These are phyloP conservation scores for Eucalyptus tenuipes DNA, from an alignment of 345 rosid species.

Conservation along the genomic window DNA sequence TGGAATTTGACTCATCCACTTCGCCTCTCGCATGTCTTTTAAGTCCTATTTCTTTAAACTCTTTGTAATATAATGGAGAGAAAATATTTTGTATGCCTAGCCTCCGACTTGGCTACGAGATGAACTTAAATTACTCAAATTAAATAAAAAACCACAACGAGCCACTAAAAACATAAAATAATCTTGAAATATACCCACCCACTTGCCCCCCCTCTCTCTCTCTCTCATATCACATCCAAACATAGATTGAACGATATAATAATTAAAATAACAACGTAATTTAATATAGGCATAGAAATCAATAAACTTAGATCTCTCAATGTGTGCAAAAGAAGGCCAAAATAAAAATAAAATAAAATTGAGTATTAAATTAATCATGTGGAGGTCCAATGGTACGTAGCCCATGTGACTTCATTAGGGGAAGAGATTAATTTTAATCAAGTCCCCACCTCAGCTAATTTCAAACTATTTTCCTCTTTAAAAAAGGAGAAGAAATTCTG, in stretches of 20 bases:
- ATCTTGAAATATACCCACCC: background rate
- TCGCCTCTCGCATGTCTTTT: background rate
- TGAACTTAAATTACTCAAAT: background rate
- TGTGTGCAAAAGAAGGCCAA: background rate
- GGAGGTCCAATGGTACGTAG: constrained; percentile 28
- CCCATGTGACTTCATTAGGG: constrained; percentile 49
- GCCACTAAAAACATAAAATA: background rate
- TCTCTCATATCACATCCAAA: background rate
- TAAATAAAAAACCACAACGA: background rate
- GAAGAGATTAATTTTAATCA: background rate
- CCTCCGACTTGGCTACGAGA: background rate
- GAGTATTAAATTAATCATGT: constrained; percentile 2
- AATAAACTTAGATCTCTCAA: background rate
- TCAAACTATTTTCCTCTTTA: background rate
- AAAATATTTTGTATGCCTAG: background rate
- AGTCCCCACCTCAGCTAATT: background rate
- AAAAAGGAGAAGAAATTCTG: background rate
- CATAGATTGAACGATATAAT: background rate
- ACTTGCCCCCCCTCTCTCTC: background rate
- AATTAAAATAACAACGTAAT: background rate
- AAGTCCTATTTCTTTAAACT: background rate
- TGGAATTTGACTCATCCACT: background rate
- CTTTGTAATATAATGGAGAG: background rate
- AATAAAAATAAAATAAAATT: background rate
- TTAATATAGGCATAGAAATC: background rate